These are phyloP conservation scores for Begonia fuchsioides DNA, from an alignment of 306 rosid species.

Conservation along the genomic window DNA sequence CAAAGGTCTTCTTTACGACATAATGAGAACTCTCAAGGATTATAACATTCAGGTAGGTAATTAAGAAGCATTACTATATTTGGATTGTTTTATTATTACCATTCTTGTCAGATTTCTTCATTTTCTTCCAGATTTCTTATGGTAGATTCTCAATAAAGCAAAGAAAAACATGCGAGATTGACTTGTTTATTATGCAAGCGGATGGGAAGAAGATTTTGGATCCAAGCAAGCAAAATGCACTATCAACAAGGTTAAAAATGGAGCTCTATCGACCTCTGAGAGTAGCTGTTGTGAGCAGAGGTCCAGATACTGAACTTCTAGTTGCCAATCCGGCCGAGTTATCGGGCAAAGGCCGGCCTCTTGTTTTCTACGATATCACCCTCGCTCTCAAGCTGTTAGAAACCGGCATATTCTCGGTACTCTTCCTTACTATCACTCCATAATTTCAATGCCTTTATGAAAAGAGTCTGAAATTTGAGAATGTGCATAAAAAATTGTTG, in stretches of 20 bases:
- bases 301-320: constrained; percentile 79
- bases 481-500: too few species aligned
- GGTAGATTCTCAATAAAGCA: constrained; percentile 62
- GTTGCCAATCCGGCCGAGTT: constrained; percentile 90
- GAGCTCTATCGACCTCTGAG: constrained; percentile 79
- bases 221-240: constrained; percentile 51
- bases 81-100: neutral
- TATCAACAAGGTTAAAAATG: constrained; percentile 48
- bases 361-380: constrained; percentile 73
- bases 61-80: too few species aligned
- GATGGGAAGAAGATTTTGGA: constrained; percentile 89
- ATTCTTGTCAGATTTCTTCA: constrained; percentile 5
- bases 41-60: constrained; percentile 61
- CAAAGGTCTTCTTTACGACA: constrained; percentile 89
- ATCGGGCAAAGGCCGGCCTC: constrained; percentile 90
- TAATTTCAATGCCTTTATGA: neutral
- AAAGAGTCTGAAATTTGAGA: neutral
- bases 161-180: constrained; percentile 61
- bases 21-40: constrained; percentile 96
- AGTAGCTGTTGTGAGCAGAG: constrained; percentile 63
- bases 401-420: constrained; percentile 74
- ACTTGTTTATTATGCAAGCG: constrained; percentile 78
- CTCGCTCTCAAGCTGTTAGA: constrained; percentile 66
- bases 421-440: neutral
- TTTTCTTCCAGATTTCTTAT: constrained; percentile 62